phyloP scores from a whole-genome alignment of 2,329 filamentous ascomycete species.

The Paracorniculantispora psalliotae region DNA sequence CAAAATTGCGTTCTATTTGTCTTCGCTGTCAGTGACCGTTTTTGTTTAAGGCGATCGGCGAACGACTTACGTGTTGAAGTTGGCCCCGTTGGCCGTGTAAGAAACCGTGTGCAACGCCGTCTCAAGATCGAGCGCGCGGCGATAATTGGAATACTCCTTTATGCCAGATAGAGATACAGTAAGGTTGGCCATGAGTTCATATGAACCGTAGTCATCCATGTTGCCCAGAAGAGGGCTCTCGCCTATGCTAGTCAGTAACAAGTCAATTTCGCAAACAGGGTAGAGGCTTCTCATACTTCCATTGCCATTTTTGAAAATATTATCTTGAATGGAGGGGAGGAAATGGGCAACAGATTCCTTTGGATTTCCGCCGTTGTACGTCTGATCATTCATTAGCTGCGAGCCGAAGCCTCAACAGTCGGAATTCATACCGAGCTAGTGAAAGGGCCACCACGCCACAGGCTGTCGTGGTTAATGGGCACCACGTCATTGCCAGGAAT shows the following conservation, averaged over 20 bases:
- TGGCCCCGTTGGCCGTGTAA: conserved; percentile 29
- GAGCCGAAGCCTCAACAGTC: not conserved
- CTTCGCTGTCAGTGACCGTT: too few species aligned
- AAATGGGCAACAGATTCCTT: conserved; percentile 26
- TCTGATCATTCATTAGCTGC: conserved; percentile 19
- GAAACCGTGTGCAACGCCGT: conserved; percentile 35
- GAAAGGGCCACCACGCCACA: conserved; percentile 49
- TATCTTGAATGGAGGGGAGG: conserved; percentile 38
- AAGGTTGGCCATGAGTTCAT: conserved; percentile 42
- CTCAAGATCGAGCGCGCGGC: conserved; percentile 37
- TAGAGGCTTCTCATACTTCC: conserved; percentile 28
- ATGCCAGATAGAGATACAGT: conserved; percentile 33
- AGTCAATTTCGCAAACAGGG: conserved; percentile 14
- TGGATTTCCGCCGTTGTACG: conserved; percentile 45
- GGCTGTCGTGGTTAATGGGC: conserved; percentile 42
- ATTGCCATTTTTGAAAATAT: conserved; percentile 44
- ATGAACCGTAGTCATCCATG: conserved; percentile 38
- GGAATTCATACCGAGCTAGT: conserved; percentile 29
- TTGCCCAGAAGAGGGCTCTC: conserved; percentile 35
- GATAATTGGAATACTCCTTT: conserved; percentile 28
- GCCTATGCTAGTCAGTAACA: conserved; percentile 21
- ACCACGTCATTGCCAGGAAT: conserved; percentile 37
- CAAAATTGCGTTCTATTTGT: conserved; percentile 31
- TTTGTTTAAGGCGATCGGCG: too few species aligned
- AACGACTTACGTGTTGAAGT: conserved; percentile 20